These are phyloP conservation scores for Aspergillus mulundensis DNA, from an alignment of 495 filamentous ascomycete species.

Conservation along the genomic window DNA sequence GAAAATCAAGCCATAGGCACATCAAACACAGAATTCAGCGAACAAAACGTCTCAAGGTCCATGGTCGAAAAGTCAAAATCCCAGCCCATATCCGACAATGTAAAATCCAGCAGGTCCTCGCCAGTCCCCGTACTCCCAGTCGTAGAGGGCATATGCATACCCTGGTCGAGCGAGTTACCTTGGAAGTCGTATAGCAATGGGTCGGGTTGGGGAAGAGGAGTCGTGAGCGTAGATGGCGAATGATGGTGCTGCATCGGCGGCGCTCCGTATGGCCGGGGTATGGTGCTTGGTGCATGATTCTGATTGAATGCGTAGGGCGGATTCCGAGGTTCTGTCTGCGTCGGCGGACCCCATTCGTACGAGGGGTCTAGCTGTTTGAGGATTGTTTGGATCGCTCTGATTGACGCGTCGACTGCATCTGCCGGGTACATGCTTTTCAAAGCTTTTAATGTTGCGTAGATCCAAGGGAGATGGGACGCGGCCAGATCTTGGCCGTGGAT, in stretches of 20 bases:
- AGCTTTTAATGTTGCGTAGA: conserved; percentile 32
- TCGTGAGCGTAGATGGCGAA: not conserved
- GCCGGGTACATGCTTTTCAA: conserved; percentile 30
- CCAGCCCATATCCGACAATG: conserved; percentile 44
- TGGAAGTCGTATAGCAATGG: conserved; percentile 22
- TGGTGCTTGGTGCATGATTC: not conserved
- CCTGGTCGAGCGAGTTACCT: conserved; percentile 20
- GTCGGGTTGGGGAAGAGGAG: not conserved
- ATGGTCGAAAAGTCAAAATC: conserved; percentile 46
- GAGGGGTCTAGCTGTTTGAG: conserved; percentile 32
- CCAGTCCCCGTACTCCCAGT: conserved; percentile 26
- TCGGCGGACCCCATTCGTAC: conserved; percentile 26
- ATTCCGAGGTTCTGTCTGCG: not conserved
- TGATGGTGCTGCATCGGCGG: not conserved
- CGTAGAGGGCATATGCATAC: conserved; percentile 18
- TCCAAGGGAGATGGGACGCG: conserved; percentile 37
- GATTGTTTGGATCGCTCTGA: conserved; percentile 32
- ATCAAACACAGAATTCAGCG: conserved; percentile 26
- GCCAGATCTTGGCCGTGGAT: conserved; percentile 33
- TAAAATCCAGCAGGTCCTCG: conserved; percentile 40
- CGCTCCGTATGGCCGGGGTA: not conserved
- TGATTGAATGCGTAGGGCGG: not conserved
- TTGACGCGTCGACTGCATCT: conserved; percentile 29
- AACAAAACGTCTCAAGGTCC: conserved; percentile 43
- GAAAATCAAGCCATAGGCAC: conserved; percentile 4